A percentile compares a stretch with the other conserved stretches of the same genome.
Evolutionary conservation across 176 grass and related monocot genomes (phyloP).

Genomic region (Bromus sterilis): DNA sequence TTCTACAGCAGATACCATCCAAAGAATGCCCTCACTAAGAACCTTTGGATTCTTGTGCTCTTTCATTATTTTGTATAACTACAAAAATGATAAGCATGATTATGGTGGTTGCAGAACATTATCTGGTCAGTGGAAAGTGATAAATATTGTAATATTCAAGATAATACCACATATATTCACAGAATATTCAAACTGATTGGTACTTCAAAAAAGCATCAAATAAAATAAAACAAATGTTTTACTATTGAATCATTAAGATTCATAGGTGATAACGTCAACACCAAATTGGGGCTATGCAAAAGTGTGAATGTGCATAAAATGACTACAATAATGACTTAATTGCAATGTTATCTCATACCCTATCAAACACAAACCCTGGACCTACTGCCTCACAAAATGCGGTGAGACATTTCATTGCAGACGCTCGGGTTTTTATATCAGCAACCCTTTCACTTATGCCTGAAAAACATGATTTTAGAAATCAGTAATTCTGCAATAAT

Average conservation of each 20-base stretch:
- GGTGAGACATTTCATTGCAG: conserved; percentile 97
- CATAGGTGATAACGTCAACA: not conserved
- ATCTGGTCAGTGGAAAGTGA: not conserved
- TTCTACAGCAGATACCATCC: conserved; percentile 97
- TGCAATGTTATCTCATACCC: conserved; percentile 42
- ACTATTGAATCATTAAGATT: not conserved
- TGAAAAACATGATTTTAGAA: conserved; percentile 20
- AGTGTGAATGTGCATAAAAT: not conserved
- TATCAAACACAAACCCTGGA: conserved; percentile 96
- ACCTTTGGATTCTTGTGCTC: conserved; percentile 99
- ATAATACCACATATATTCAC: not conserved
- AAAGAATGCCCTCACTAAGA: conserved; percentile 86
- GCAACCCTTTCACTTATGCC: conserved; percentile 94
- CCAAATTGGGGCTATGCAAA: not conserved
- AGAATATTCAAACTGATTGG: not conserved
- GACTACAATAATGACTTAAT: not conserved
- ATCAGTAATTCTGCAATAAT: not conserved
- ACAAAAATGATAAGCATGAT: conserved; percentile 18
- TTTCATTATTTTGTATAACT: conserved; percentile 99
- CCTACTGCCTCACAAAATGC: conserved; percentile 89
- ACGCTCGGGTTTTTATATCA: conserved; percentile 87
- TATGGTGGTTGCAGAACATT: not conserved
- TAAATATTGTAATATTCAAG: not conserved
- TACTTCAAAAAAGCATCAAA: not conserved
- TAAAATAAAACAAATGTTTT: not conserved